Conservation (phyloP, 148 eudicot species). For the Heliosperma pusillum region DNA sequence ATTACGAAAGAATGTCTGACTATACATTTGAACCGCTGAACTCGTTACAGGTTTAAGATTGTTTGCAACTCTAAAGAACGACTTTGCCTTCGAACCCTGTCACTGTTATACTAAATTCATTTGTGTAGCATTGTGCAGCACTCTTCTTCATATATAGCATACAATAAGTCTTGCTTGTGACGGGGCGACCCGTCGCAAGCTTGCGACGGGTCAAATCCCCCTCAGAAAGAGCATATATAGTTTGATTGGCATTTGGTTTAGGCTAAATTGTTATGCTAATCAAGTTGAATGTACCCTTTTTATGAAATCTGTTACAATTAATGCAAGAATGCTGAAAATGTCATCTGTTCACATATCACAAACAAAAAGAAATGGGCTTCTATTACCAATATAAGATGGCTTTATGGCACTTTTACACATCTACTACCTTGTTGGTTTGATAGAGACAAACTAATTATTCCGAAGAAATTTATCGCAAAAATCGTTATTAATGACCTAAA, state of each 20-base stretch:
- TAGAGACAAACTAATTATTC: neutral
- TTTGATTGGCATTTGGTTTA: neutral
- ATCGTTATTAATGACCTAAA: neutral
- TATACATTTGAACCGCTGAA: constrained; percentile 22
- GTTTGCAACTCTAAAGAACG: no score
- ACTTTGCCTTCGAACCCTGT: no score
- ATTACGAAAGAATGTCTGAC: no score
- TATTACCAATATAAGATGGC: neutral
- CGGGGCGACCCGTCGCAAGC: no score
- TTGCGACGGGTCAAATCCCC: no score
- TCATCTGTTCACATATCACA: neutral
- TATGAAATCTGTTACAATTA: neutral
- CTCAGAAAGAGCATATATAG: neutral
- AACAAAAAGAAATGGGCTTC: neutral
- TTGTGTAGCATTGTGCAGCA: constrained; percentile 5
- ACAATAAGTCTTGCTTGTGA: neutral
- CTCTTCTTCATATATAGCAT: neutral
- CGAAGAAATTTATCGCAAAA: neutral
- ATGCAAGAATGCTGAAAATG: neutral
- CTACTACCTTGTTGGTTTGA: neutral
- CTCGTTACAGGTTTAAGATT: no score
- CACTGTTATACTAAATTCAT: neutral
- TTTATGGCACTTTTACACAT: neutral
- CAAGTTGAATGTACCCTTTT: neutral
- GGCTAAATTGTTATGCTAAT: neutral